Base-by-base conservation (phyloP, 163 green algal species). In the Scenedesmus sp. region DNA sequence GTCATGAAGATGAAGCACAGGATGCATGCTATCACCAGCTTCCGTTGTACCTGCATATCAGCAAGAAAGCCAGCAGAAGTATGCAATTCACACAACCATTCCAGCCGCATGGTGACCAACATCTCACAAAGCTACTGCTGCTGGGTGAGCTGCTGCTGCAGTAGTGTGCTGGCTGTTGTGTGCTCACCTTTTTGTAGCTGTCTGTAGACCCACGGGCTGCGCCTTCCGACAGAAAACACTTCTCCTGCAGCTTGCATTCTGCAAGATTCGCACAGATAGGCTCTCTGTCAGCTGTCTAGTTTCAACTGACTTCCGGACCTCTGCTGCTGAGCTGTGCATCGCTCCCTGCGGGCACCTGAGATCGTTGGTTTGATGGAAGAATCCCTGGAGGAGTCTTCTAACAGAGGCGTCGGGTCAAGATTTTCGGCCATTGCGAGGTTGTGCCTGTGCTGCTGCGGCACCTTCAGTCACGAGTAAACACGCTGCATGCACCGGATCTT, bases 1-100 rank as follows among this genome's bases (percentile, higher is more conserved):
- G 96, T 74, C 97, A 99, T 99, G 93, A 99, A 99, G 1, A 96
- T 81, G 54, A 97, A 96, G 76, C 95, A 97, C 18, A 99, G 87
- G 55, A 96, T 87, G 46, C 97, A 95, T 1, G 96, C 97, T 0
- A 95, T 67, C 1, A 97, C 88, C 12, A 99, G 96, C 94, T 98
- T 99, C 26, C 91, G 93, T 88, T 97, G 95, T 0, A 97, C 96
- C 95, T 97, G 93, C 86, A 64, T 10, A 7, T 82, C 84, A 89
- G 83, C 10, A 76, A 55, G 16, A 82, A 1, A 59, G 9, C 5
- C 54, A 62, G 52, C 23, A 23, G 56, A 16, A 56, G 26, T 55
- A 55, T 83, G 26, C 55, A 85, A 3, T 6, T 56, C 55, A 26
- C 89, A 59, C 55, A 57, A 12, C 12, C 88, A 88, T 81, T 81